Evolutionary conservation across 768 basidiomycete genomes (phyloP), one percentile per base, ranked within the genome.

Genomic region (Boletus rex-veris): DNA sequence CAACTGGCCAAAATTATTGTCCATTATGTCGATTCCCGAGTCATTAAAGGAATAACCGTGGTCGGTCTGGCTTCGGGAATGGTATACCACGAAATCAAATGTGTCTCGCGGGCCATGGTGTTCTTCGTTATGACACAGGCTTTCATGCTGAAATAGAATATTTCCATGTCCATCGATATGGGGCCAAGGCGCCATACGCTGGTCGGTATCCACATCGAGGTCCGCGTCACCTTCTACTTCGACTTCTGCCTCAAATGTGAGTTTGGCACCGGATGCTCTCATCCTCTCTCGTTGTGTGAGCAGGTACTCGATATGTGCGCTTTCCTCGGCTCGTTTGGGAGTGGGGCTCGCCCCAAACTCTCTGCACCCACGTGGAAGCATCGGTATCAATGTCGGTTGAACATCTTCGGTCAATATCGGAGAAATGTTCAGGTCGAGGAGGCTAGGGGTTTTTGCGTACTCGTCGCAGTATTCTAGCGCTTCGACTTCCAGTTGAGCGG

Each of bases 251-350:
- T 43, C 58, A 1, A 14, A 28, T 7, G 21, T 8, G 11, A 31
- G 28, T 15, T 35, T 35, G n/a, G 45, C 11, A 33, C 57, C 53
- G 3, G 58, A 60, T 15, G 42, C 55, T 45, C 44, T 63, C 18
- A 38, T 42, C 24, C 64, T 66, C 48, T 70, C 69, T 45, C 58
- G 57, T 2, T 48, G 60, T 14, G 67, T 71, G 48, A 70, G 59
- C 15, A 70, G 36, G 18, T 65, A 63, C 9, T 61, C 66, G 8
- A 63, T 6, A 7, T 49, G 55, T 16, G 37, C 45, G 18, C 36
- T 56, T 40, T 56, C 57, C 33, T 53, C 57, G 14, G 18, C 11
- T 45, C 58, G 59, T 43, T 50, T 47, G 18, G 58, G 65, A 45
- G 48, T 33, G 39, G 69, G 71, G 15, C 64, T 71, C 36, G 31